Evolutionary conservation across 768 basidiomycete species (phyloP).

Genomic region (Peribolospora baueri): DNA sequence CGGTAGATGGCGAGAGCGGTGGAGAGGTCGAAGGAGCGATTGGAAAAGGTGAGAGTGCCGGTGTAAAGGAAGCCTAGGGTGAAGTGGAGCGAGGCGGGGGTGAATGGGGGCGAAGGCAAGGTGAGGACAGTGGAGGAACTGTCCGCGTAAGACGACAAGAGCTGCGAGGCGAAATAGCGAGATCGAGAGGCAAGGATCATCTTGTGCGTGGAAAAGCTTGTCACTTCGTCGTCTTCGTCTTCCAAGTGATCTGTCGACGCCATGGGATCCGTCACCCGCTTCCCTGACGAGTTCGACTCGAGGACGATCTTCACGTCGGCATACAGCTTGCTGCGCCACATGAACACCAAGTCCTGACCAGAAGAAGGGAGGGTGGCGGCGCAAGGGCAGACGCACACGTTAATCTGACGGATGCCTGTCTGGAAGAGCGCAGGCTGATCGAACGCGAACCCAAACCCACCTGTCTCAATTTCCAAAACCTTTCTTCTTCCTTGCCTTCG

Average conservation of each 20-base stretch:
- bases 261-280: constrained; percentile 5
- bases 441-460: neutral
- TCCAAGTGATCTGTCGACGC: constrained; percentile 17
- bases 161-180: constrained; percentile 58
- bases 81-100: constrained; percentile 78
- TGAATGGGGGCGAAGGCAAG: constrained; percentile 78
- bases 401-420: neutral
- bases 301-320: constrained; percentile 70
- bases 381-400: neutral
- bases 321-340: constrained; percentile 87
- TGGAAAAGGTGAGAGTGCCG: constrained; percentile 76
- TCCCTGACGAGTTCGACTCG: constrained; percentile 35
- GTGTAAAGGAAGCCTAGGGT: constrained; percentile 86
- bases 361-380: neutral
- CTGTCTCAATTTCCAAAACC: constrained; percentile 65
- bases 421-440: neutral
- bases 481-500: constrained; percentile 26
- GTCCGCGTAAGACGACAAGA: constrained; percentile 39
- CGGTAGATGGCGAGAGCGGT: constrained; percentile 77
- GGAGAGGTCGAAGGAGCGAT: constrained; percentile 72
- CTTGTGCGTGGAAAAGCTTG: constrained; percentile 72
- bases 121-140: constrained; percentile 31
- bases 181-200: constrained; percentile 77
- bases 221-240: constrained; percentile 34
- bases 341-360: constrained; percentile 54